Evolutionary conservation across 108 stramenopile species (phyloP).

Genomic region (Cylindrotheca closterium): DNA sequence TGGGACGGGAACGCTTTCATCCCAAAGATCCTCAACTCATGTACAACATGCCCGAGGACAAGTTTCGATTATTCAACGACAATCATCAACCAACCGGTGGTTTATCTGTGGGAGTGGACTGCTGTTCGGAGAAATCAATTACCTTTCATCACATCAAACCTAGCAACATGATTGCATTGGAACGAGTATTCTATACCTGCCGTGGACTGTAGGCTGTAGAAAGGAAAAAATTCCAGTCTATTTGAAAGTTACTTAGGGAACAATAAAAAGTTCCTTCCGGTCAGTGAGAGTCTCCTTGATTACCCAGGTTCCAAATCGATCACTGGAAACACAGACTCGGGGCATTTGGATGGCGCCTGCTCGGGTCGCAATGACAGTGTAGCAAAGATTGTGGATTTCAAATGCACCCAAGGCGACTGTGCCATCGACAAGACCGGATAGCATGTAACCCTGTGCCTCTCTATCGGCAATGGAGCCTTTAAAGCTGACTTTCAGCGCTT

Average conservation of each 20-base stretch:
- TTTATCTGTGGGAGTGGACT: neutral
- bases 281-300: constrained; percentile 25
- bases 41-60: too few relatives aligned
- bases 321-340: constrained; percentile 44
- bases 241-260: constrained; percentile 9
- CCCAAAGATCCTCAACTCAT: constrained; percentile 10
- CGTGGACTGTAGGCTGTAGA: too few relatives aligned
- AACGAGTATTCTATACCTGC: constrained; percentile 9
- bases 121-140: constrained; percentile 9
- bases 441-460: constrained; percentile 35
- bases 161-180: constrained; percentile 4
- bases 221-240: neutral
- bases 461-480: constrained; percentile 23
- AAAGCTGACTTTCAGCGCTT: constrained; percentile 48
- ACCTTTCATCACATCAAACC: constrained; percentile 19
- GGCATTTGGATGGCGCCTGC: constrained; percentile 58
- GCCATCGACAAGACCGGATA: constrained; percentile 50
- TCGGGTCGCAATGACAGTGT: constrained; percentile 61
- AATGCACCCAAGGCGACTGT: constrained; percentile 56
- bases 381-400: constrained; percentile 52
- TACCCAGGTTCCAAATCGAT: constrained; percentile 67
- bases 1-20: constrained; percentile 12
- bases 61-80: too few relatives aligned
- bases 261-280: constrained; percentile 12
- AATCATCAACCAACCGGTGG: constrained; percentile 5